phyloP scores from a whole-genome alignment of 306 rosid species.

The Pterocarpus santalinus region DNA sequence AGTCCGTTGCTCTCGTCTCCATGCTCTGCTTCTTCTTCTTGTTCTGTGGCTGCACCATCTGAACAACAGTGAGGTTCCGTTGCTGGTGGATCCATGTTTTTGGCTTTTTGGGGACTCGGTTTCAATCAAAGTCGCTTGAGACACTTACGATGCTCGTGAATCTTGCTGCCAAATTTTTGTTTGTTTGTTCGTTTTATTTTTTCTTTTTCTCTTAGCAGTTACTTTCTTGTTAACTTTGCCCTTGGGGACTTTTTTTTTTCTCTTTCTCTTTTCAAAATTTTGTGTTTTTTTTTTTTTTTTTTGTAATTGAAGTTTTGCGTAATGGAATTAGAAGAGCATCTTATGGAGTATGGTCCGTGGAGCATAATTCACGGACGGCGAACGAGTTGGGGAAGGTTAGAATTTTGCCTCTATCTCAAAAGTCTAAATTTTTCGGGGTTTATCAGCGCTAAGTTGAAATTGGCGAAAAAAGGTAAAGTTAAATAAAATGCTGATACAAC shows the following conservation, averaged over 20 bases:
- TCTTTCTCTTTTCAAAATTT: neutral
- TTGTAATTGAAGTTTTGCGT: constrained; percentile 16
- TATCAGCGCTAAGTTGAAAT: no score
- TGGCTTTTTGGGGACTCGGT: neutral
- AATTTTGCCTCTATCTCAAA: neutral
- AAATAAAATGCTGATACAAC: no score
- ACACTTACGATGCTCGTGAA: neutral
- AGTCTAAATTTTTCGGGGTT: no score
- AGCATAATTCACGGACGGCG: no score
- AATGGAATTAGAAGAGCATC: neutral
- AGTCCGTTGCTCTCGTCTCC: constrained; percentile 77
- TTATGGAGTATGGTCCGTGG: neutral
- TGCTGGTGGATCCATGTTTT: neutral
- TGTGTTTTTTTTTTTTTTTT: neutral
- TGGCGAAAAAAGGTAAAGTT: no score
- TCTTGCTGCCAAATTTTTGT: neutral
- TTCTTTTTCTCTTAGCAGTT: neutral
- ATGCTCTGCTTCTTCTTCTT: constrained; percentile 87
- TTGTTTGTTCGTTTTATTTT: neutral
- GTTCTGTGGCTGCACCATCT: constrained; percentile 85
- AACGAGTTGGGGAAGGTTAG: neutral
- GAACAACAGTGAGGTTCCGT: neutral
- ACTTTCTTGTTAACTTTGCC: neutral
- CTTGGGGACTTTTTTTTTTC: neutral
- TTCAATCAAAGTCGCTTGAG: neutral